Evolutionary conservation across 75 land plant species (phyloP), one percentile per base, ranked within the genome.

Genomic region (Picea sitchensis): DNA sequence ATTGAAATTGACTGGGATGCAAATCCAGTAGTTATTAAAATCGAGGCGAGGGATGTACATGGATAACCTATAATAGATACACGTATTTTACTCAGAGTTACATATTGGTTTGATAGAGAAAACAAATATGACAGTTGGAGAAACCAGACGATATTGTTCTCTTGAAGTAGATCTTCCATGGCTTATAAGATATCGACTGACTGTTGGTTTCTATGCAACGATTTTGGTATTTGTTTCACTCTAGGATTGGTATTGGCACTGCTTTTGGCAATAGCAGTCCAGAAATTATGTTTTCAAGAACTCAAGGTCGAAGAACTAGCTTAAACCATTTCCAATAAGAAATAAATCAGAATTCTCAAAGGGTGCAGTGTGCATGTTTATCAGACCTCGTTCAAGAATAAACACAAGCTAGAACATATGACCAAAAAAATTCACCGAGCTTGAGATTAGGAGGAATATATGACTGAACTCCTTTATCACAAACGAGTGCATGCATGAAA

Each of bases 1-100:
- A 78, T 94, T 20, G 84, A 87, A 69, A 89, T 92, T 30, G 87
- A 94, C 54, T 92, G 97, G 97, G 83, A 84, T 78, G 80, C 87
- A 23, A 76, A 73, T 62, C 94, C 92, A 20, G 88, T 81, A 31
- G 74, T 58, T 3, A 5, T 94, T 15, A 86, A 79, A 65, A 47
- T 82, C 31, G 84, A 89, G 38, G 80, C 89, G 41, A 73, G 92
- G 72, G 92, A 90, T 77, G 76, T 81, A 36, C 78, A 86, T 73
- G 97, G 94, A 58, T 41, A 77, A 12, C 84, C 91, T 62, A 87
- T 83, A 58, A 54, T 68, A 8, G 72, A 85, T 63, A 79, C 81
- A 44, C 47, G 85, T 15, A 77, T 87, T 15, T 78, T 83, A 47
- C 81, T 94, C 86, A 20, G 87, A 90, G 4, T 32, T 92, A 82